Percentiles rank a stretch among this genome's conserved stretches.
phyloP scores from a whole-genome alignment of 108 stramenopile genomes.

The Mediolabrus comicus region DNA sequence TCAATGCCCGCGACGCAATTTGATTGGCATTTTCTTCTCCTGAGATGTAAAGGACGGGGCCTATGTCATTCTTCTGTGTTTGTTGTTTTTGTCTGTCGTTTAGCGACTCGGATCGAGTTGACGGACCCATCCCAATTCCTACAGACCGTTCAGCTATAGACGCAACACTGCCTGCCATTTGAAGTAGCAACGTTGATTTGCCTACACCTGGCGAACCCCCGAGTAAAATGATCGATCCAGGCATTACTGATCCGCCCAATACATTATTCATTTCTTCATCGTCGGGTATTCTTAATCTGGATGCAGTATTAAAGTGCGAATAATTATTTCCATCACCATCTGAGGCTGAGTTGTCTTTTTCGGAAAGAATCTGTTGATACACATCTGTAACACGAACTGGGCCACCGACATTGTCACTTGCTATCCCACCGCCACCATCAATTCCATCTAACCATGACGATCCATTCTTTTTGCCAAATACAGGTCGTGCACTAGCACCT shows the following conservation, averaged over 20 bases:
- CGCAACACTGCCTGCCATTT: slow-evolving; percentile 69
- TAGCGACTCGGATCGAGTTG: slow-evolving; percentile 3
- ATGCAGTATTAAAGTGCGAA: slow-evolving; percentile 13
- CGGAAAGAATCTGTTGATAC: slow-evolving; percentile 45
- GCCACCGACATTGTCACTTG: slow-evolving; percentile 23
- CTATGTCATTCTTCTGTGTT: slow-evolving; percentile 17
- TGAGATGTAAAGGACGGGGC: slow-evolving; percentile 90
- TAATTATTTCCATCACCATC: neutral
- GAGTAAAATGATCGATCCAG: slow-evolving; percentile 83
- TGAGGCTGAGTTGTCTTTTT: neutral
- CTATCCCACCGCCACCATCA: slow-evolving; percentile 17
- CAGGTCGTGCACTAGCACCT: slow-evolving; percentile 4
- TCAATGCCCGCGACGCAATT: slow-evolving; percentile 80
- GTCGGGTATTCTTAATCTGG: slow-evolving; percentile 57
- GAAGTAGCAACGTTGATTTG: slow-evolving; percentile 74
- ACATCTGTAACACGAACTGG: slow-evolving; percentile 69
- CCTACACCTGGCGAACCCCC: slow-evolving; percentile 89
- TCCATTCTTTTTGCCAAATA: slow-evolving; percentile 3
- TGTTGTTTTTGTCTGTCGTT: neutral
- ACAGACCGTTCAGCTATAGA: slow-evolving; percentile 43
- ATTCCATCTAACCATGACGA: slow-evolving; percentile 72
- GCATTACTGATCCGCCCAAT: slow-evolving; percentile 91
- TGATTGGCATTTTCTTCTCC: slow-evolving; percentile 94
- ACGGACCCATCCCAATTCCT: slow-evolving; percentile 76
- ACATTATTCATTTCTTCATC: slow-evolving; percentile 88